Base-by-base conservation (phyloP, 1,284 basidiomycete genomes). In the Ceratobasidium sp. region DNA sequence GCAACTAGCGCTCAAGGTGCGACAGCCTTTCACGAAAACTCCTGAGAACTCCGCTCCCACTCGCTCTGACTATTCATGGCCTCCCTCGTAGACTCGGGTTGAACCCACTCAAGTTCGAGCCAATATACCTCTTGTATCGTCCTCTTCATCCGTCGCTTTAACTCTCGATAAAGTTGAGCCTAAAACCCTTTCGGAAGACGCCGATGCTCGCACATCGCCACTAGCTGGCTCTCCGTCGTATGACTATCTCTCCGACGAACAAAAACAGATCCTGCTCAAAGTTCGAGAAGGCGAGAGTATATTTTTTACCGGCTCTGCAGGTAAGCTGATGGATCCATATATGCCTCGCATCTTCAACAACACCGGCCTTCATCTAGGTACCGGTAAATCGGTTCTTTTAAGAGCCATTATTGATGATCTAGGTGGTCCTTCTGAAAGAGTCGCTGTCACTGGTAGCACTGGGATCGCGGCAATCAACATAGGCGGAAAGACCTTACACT, bases 291-390 rank as follows among this genome's bases (percentile, higher is more conserved):
- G 91, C 1, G 86, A 92, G 74, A 97, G 91, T 81, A 84, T 99
- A 23, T 99, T 99, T 83, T 99, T 98, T 85, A 99, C 97, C 0
- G 97, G 98, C 33, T 96, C 94, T 86, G 97, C 96, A 78, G 96
- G 96, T 96, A 81, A 82, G 93, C 87, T 23, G 12, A 44, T 6
- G 54, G 48, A 6, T 26, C 40, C 65, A 33, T 26, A 13, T 26
- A 48, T 40, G 6, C 20, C 0, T 33, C 10, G 69, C 44, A 12
- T 13, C 44, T 65, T 77, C 10, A 66, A 40, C 42, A 20, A 52
- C 50, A 17, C 40, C 3, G 77, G 62, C 42, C 42, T 40, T 28
- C 2, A 12, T 15, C 26, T 33, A 88, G 89, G 89, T 78, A 90
- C 89, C 9, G 89, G 90, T 65, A 91, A 90, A 82, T 90, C 89